A percentile compares a stretch with the other conserved stretches of the same genome.
Conservation (phyloP, 208 protist genomes). For the Herpetomonas samuelpessoai region DNA sequence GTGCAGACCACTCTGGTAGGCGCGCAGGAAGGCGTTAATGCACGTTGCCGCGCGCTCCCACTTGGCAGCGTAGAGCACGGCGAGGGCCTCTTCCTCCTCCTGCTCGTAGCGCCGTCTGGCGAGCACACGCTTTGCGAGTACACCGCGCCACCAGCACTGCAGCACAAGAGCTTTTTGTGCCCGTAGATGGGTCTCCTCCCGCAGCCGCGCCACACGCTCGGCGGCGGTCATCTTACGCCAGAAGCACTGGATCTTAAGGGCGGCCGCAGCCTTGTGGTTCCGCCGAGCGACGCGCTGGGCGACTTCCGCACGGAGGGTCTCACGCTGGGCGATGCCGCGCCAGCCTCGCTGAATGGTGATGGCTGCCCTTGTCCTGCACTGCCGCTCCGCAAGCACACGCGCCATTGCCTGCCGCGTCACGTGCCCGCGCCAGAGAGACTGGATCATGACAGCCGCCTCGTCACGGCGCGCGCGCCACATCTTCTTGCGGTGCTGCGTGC, state of each 20-base stretch:
- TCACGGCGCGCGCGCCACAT: constrained; percentile 41
- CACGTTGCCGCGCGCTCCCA: constrained; percentile 57
- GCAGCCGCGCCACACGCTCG: constrained; percentile 39
- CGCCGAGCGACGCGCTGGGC: constrained; percentile 23
- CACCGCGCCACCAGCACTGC: constrained; percentile 74
- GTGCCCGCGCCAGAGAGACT: constrained; percentile 82
- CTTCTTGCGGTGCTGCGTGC: constrained; percentile 46
- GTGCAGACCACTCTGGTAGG: constrained; percentile 23
- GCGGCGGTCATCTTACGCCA: constrained; percentile 78
- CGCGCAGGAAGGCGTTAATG: constrained; percentile 53
- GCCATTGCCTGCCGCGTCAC: constrained; percentile 49
- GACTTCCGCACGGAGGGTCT: constrained; percentile 35
- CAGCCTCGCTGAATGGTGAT: constrained; percentile 64
- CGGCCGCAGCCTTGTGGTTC: constrained; percentile 29
- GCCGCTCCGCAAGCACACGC: constrained; percentile 21
- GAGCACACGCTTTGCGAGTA: constrained; percentile 37
- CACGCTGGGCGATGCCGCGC: constrained; percentile 27
- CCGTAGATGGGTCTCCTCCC: constrained; percentile 24
- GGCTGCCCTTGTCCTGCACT: constrained; percentile 21
- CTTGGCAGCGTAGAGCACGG: constrained; percentile 54
- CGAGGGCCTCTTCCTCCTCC: constrained; percentile 49
- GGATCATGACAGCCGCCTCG: constrained; percentile 69
- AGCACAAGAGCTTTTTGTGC: constrained; percentile 24
- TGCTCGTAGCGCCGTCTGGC: constrained; percentile 19
- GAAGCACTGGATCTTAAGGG: constrained; percentile 76